phyloP scores from a whole-genome alignment of 352 stramenopile species.

The Labyrinthula sp. region DNA sequence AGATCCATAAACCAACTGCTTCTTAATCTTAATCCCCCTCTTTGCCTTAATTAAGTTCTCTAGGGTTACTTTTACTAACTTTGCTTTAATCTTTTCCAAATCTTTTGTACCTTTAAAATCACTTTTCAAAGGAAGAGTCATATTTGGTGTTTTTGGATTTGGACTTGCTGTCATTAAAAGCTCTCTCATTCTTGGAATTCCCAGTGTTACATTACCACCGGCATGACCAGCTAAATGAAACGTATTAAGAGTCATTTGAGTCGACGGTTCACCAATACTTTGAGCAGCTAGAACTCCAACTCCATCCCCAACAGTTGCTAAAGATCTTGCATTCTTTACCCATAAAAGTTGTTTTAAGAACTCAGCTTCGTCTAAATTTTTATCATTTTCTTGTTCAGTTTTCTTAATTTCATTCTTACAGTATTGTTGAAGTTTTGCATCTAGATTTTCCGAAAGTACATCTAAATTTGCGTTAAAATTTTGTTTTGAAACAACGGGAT shows the following conservation, averaged over 20 bases:
- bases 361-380: not conserved
- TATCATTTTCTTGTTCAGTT: no score
- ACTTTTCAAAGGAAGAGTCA: conserved; percentile 76
- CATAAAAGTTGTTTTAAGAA: conserved; percentile 7
- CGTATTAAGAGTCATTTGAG: conserved; percentile 99
- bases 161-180: conserved; percentile 99
- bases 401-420: no score
- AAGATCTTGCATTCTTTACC: conserved; percentile 38
- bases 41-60: conserved; percentile 9
- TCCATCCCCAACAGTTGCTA: conserved; percentile 85
- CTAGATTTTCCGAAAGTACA: no score
- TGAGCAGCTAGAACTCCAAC: conserved; percentile 93
- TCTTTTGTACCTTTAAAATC: conserved; percentile 15
- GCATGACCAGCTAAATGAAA: conserved; percentile 98
- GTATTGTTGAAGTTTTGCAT: no score
- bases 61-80: conserved; percentile 14
- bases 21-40: conserved; percentile 11
- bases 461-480: no score
- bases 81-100: conserved; percentile 16
- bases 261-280: conserved; percentile 97
- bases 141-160: conserved; percentile 93
- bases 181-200: conserved; percentile 95
- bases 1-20: conserved; percentile 5
- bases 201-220: conserved; percentile 94
- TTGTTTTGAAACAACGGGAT: no score